Conservation (phyloP, 768 basidiomycete species). For the Russula abietina region DNA sequence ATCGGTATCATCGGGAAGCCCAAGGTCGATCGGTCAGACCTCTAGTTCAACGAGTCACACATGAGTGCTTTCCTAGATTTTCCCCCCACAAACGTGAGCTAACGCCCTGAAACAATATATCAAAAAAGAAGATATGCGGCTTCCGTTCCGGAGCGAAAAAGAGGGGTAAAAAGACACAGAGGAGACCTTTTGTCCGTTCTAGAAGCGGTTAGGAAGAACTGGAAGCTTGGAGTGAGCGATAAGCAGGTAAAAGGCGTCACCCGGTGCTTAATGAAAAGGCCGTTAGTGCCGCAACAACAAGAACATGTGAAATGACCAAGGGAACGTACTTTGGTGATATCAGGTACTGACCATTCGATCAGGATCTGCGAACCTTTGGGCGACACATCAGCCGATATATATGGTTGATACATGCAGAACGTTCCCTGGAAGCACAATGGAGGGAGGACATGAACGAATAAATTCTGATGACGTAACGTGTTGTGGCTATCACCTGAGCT, state of each 20-base stretch:
- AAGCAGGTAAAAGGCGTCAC: slow-evolving; percentile 1
- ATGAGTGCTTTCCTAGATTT: not conserved
- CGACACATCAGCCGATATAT: slow-evolving; percentile 1
- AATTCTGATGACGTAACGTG: slow-evolving; percentile 12
- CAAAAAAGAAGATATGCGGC: slow-evolving; percentile 15
- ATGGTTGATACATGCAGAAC: not conserved
- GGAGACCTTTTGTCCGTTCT: slow-evolving; percentile 6
- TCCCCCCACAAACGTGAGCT: not conserved
- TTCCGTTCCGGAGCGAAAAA: slow-evolving; percentile 1
- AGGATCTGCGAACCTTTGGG: slow-evolving; percentile 18
- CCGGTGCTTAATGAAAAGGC: slow-evolving; percentile 8
- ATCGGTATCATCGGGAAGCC: not conserved
- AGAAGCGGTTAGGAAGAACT: slow-evolving; percentile 15
- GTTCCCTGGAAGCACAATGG: not conserved
- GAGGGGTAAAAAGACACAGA: not conserved
- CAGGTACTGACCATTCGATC: slow-evolving; percentile 2
- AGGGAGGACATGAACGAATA: not conserved
- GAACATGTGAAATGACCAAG: not conserved
- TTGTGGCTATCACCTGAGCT: not conserved
- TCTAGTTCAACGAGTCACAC: not conserved
- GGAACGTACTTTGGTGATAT: slow-evolving; percentile 1
- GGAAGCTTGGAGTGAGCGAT: slow-evolving; percentile 17
- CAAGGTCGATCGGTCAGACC: not conserved
- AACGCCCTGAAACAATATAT: slow-evolving; percentile 1
- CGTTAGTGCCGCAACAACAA: not conserved